Evolutionary conservation across 2,329 filamentous ascomycete genomes (phyloP).

Genomic region (Penicillium nordicum): DNA sequence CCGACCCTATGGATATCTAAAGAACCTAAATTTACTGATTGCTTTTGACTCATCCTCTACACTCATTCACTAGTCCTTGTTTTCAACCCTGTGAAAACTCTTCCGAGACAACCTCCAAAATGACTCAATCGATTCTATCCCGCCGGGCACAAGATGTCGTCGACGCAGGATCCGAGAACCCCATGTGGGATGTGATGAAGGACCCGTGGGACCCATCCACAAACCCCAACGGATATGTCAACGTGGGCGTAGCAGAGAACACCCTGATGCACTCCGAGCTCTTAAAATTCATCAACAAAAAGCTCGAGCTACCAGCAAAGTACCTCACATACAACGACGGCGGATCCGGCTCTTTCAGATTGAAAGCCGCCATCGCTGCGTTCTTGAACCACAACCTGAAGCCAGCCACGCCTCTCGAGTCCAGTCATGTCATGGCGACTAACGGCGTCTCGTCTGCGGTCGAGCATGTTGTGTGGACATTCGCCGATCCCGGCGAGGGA

Average conservation of each 20-base stretch:
- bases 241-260: slow-evolving; percentile 54
- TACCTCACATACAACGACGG: slow-evolving; percentile 42
- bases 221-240: slow-evolving; percentile 45
- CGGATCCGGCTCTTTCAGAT: slow-evolving; percentile 26
- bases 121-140: slow-evolving; percentile 8
- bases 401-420: slow-evolving; percentile 25
- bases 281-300: slow-evolving; percentile 41
- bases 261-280: slow-evolving; percentile 50
- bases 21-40: background rate
- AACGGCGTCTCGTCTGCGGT: slow-evolving; percentile 37
- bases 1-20: background rate
- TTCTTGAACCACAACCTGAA: slow-evolving; percentile 35
- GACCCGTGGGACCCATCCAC: slow-evolving; percentile 45
- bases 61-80: background rate
- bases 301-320: slow-evolving; percentile 32
- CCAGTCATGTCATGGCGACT: slow-evolving; percentile 31
- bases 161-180: slow-evolving; percentile 9
- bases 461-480: slow-evolving; percentile 34
- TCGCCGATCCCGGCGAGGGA: slow-evolving; percentile 35
- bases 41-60: background rate
- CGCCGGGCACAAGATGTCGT: slow-evolving; percentile 15
- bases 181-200: slow-evolving; percentile 46
- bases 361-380: slow-evolving; percentile 26
- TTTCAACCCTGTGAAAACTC: background rate
- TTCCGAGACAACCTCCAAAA: background rate